Conservation (phyloP, 805 yeast genomes). For the Yamadazyma philogaea region DNA sequence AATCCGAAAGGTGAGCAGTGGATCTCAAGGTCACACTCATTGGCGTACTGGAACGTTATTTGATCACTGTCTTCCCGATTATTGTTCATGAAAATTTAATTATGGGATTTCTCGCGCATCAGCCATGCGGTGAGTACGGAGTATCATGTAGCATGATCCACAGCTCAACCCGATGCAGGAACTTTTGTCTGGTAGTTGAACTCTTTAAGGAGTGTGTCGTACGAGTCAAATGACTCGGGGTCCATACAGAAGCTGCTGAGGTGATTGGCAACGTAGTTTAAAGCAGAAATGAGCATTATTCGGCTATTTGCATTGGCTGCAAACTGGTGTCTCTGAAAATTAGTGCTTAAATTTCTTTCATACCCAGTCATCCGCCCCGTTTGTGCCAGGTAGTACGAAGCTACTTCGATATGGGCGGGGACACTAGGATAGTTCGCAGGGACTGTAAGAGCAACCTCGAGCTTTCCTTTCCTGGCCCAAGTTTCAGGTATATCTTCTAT, state of each 20-base stretch:
- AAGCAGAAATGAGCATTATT: constrained; percentile 21
- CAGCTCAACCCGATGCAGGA: no score
- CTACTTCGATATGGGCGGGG: constrained; percentile 21
- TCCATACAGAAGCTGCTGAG: constrained; percentile 19
- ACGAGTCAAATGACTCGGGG: constrained; percentile 11
- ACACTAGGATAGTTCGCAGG: constrained; percentile 34
- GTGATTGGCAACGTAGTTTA: constrained; percentile 34
- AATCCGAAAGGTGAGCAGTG: constrained; percentile 59
- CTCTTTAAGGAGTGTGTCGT: constrained; percentile 6
- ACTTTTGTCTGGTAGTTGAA: neutral
- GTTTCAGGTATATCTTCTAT: constrained; percentile 22
- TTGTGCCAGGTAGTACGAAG: constrained; percentile 30
- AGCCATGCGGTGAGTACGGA: no score
- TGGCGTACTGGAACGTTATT: constrained; percentile 40
- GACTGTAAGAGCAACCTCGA: constrained; percentile 32
- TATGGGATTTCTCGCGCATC: neutral
- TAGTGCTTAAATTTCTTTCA: constrained; percentile 27
- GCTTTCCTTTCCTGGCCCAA: constrained; percentile 24
- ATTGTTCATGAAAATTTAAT: constrained; percentile 6
- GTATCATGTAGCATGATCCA: no score
- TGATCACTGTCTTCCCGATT: constrained; percentile 11
- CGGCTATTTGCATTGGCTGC: constrained; percentile 2
- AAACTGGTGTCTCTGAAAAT: constrained; percentile 20
- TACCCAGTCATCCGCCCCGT: constrained; percentile 10
- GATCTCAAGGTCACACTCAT: constrained; percentile 50